These are phyloP conservation scores for Saitozyma podzolica DNA, from an alignment of 768 basidiomycete genomes.

Conservation along the genomic window DNA sequence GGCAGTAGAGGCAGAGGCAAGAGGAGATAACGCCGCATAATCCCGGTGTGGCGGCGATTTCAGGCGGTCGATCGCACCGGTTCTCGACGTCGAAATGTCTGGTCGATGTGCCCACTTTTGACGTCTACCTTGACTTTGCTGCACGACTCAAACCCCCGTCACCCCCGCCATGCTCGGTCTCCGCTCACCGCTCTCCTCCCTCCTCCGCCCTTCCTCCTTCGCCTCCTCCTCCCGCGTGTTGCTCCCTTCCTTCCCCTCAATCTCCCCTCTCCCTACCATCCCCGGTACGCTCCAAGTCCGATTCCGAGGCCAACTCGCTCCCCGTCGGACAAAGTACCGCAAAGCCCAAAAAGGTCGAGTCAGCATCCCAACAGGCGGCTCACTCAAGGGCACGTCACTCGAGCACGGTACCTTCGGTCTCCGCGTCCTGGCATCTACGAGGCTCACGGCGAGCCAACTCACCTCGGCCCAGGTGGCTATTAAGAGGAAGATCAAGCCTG, in stretches of 20 bases:
- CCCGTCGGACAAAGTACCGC: conserved; percentile 75
- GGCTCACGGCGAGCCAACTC: conserved; percentile 87
- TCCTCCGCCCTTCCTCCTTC: conserved; percentile 27
- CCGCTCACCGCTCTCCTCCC: conserved; percentile 2
- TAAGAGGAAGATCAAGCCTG: conserved; percentile 79
- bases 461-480: conserved; percentile 82
- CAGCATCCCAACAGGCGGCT: conserved; percentile 63
- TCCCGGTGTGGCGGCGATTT: conserved; percentile 5
- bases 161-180: conserved; percentile 16
- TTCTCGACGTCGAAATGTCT: too few relatives aligned
- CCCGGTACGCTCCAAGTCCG: conserved; percentile 29
- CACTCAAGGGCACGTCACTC: conserved; percentile 87
- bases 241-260: conserved; percentile 13
- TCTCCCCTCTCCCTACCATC: neutral
- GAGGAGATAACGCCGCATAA: conserved; percentile 4
- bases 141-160: neutral
- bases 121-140: too few relatives aligned
- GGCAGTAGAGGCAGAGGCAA: neutral
- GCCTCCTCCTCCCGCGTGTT: conserved; percentile 33
- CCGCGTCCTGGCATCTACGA: conserved; percentile 75
- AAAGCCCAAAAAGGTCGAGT: conserved; percentile 79
- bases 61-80: too few relatives aligned
- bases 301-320: conserved; percentile 61
- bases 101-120: too few relatives aligned
- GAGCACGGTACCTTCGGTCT: conserved; percentile 91